Evolutionary conservation across 176 grass and related monocot species (phyloP), one percentile per base, ranked within the genome.

Genomic region (Oryza punctata): DNA sequence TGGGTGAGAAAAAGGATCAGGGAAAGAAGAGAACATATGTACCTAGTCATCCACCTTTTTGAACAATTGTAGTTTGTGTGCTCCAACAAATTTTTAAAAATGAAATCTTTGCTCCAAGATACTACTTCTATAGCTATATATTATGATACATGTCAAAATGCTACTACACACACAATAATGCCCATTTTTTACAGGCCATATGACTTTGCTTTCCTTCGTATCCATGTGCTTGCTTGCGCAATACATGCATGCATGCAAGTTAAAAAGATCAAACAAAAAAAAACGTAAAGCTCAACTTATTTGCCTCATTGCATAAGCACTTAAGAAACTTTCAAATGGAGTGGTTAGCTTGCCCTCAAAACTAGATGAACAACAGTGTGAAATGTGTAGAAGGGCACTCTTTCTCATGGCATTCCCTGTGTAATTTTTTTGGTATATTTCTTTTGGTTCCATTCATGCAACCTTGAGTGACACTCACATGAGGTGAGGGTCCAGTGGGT

Each of bases 381-480:
- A 82, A 47, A 82, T 86, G 84, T 82, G 88, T 80, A 82, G 43
- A 87, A 83, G 57, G 85, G 84, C 92, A 77, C 86, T 88, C 86
- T 78, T 88, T 81, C 84, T 90, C 63, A 90, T 86, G 88, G n/a
- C 67, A 78, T 67, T 82, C 52, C 63, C 66, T 81, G 69, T 81
- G 69, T 32, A 15, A 61, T 21, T 67, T 63, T 77, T 73, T 85
- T 78, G 82, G 10, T 32, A 47, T 73, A 3, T 79, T 70, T 92
- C 35, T 25, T 85, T 90, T 82, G 87, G 68, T 86, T 72, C 60
- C 65, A 79, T 66, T 72, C 78, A 25, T 82, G 45, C 74, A 78
- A 19, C 69, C 65, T 80, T 73, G 81, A 94, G 92, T 91, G 92
- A 91, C 85, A 68, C 78, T 91, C 92, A 94, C 92, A 91, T 88